Evolutionary conservation across 345 rosid genomes (phyloP), one percentile per base, ranked within the genome.

Genomic region (Luvunga scandens): DNA sequence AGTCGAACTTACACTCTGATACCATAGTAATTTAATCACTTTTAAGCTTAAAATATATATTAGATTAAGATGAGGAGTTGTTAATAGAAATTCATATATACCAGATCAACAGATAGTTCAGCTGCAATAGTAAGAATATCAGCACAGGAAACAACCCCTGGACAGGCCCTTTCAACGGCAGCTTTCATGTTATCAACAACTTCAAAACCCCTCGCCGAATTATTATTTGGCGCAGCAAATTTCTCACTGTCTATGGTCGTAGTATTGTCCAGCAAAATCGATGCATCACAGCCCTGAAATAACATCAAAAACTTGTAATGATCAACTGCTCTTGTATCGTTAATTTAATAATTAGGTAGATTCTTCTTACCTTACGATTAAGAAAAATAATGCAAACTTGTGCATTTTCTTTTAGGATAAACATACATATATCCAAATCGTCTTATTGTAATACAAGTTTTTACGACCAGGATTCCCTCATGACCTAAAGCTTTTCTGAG

Each of bases 221-320:
- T 91, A 36, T 66, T 81, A 48, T 89, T 91, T 5, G 89, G 83
- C 61, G 12, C 0, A 7, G 92, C 88, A 61, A 84, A 84, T 78
- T 90, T 90, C 78, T 89, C 92, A 1, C 85, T 81, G 4, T 57
- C 38, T 61, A 86, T 83, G 4, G 90, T 78, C 10, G 75, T 53
- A 6, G 71, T 75, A 53, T 83, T 79, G 80, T 90, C 92, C 56
- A 90, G 79, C 79, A 90, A 33, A 57, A 88, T 72, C 12, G 94
- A 89, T 28, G 75, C 91, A 77, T 90, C 92, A 61, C 94, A 90
- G 10, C 91, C 93, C 93, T 90, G 83, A 33, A 25, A 56, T 3
- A 42, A 71, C 4, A 42, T n/a, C 25, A 33, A 2, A 34, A 30
- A 0, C 22, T 50, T 10, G 5, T 55, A 21, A 0, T 7, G 21